These are phyloP conservation scores for Stephania yunnanensis DNA, from an alignment of 164 flowering plant species.

Conservation along the genomic window DNA sequence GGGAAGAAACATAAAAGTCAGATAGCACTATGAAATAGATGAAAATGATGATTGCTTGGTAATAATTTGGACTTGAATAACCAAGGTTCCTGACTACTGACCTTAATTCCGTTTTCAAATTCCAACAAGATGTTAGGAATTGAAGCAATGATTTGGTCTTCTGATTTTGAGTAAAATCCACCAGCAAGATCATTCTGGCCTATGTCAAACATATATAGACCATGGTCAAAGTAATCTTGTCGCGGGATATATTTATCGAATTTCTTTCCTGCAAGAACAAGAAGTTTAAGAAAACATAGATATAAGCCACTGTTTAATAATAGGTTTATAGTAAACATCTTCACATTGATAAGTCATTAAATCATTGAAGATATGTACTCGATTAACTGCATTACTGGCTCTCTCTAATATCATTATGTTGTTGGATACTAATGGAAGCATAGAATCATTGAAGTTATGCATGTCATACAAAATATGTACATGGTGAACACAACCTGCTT, in stretches of 20 bases:
- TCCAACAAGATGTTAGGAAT: constrained; percentile 65
- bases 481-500: too few species aligned
- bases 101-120: constrained; percentile 75
- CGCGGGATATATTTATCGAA: constrained; percentile 53
- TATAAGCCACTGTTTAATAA: not conserved
- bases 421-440: not conserved
- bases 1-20: not conserved
- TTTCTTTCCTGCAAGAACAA: constrained; percentile 49
- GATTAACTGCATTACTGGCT: not conserved
- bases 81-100: constrained; percentile 33
- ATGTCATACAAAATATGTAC: too few species aligned
- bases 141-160: constrained; percentile 78
- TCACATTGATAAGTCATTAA: not conserved
- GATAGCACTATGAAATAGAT: not conserved
- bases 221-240: constrained; percentile 50
- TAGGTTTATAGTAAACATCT: not conserved
- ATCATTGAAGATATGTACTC: not conserved
- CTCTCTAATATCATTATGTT: not conserved
- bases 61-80: not conserved
- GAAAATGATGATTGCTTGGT: not conserved
- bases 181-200: constrained; percentile 97
- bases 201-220: constrained; percentile 86
- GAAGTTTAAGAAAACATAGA: constrained; percentile 7
- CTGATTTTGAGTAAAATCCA: constrained; percentile 75
- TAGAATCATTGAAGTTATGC: not conserved